Evolutionary conservation across 306 rosid genomes (phyloP).

Genomic region (Heteromeles arbutifolia): DNA sequence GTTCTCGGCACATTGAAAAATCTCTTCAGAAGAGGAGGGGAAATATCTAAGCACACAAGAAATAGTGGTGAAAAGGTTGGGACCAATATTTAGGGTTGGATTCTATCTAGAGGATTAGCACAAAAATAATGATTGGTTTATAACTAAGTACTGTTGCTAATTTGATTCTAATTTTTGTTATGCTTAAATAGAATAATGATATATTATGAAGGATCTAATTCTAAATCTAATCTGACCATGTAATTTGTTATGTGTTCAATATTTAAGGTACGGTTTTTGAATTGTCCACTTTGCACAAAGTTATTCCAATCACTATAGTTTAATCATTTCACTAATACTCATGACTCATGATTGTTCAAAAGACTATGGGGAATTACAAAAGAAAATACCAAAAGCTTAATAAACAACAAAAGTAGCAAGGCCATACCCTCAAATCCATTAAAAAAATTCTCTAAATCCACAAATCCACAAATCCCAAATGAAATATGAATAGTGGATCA

Average conservation of each 20-base stretch:
- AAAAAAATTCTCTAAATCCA: no score
- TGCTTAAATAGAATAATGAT: not conserved
- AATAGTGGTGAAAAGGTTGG: not conserved
- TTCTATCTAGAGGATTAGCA: not conserved
- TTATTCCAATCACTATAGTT: constrained; percentile 7
- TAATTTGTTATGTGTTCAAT: not conserved
- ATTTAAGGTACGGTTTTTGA: constrained; percentile 1
- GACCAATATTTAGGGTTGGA: not conserved
- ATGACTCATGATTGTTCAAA: not conserved
- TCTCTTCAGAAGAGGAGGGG: not conserved
- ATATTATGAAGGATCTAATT: constrained; percentile 7
- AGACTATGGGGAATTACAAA: not conserved
- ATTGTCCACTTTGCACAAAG: constrained; percentile 6
- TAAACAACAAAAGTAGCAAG: not conserved
- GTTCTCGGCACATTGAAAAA: no score
- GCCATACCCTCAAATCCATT: not conserved
- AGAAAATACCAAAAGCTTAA: not conserved
- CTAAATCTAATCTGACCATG: not conserved
- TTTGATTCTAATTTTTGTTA: constrained; percentile 5
- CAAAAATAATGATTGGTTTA: not conserved
- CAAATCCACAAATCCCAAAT: no score
- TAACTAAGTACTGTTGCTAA: not conserved
- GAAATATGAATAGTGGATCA: no score
- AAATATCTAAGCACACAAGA: not conserved
- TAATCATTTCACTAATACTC: not conserved